Evolutionary conservation across 176 grass and related monocot genomes (phyloP).

Genomic region (Aegilops longissima): DNA sequence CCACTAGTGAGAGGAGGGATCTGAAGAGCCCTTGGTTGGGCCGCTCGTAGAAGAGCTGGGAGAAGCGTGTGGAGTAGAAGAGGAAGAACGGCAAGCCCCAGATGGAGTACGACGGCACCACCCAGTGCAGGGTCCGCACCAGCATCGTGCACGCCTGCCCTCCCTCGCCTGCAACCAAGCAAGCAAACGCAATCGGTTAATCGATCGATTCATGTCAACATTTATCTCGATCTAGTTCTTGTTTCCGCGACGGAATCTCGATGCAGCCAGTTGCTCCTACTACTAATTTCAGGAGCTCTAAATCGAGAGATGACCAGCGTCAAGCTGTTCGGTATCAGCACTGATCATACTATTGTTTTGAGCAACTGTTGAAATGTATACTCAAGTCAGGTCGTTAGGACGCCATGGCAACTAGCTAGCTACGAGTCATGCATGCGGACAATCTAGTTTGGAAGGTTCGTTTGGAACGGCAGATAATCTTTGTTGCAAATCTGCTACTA

Average conservation of each 20-base stretch:
- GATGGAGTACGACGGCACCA: constrained; percentile 95
- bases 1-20: constrained; percentile 73
- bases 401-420: background rate
- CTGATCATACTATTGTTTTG: background rate
- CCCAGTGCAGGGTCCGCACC: constrained; percentile 88
- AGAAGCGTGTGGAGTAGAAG: constrained; percentile 84
- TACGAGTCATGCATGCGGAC: background rate
- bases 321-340: background rate
- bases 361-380: background rate
- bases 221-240: background rate
- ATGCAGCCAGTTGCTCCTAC: background rate
- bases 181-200: background rate
- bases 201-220: background rate
- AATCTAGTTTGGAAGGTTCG: background rate
- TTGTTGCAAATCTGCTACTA: background rate
- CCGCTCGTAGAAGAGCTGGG: constrained; percentile 86
- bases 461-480: background rate
- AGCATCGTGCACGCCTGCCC: constrained; percentile 89
- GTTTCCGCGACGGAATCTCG: background rate
- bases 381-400: background rate
- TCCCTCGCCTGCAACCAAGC: constrained; percentile 46
- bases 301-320: background rate
- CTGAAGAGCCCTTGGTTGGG: constrained; percentile 68
- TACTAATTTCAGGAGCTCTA: background rate
- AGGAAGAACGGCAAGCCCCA: constrained; percentile 95